A percentile compares a stretch with the other conserved stretches of the same genome.
Evolutionary conservation across 331 rosid species (phyloP).

Genomic region (Malus hybrid): DNA sequence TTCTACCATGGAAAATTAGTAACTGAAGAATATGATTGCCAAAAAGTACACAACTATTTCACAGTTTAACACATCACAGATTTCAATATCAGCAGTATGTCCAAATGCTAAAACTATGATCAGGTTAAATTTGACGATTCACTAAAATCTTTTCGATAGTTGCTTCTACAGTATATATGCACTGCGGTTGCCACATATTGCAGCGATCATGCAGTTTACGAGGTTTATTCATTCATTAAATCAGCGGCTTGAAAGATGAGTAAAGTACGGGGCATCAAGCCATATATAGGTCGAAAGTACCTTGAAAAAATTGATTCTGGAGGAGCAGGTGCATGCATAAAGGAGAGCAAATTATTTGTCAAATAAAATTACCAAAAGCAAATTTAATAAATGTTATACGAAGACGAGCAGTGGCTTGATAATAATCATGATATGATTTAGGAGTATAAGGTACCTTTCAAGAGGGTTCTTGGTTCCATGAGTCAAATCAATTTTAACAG

Average conservation of each 20-base stretch:
- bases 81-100: background rate
- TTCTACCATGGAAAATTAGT: background rate
- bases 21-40: background rate
- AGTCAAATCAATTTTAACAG: conserved; percentile 58
- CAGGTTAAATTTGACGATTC: background rate
- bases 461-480: conserved; percentile 52
- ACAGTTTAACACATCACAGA: no score
- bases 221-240: background rate
- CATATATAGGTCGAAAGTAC: conserved; percentile 22
- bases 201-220: background rate
- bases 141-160: background rate
- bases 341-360: conserved; percentile 16
- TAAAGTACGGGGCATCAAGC: background rate
- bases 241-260: background rate
- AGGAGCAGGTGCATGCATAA: conserved; percentile 31
- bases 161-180: no score
- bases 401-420: conserved; percentile 4
- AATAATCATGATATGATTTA: background rate
- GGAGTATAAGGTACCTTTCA: conserved; percentile 31
- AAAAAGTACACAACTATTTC: no score
- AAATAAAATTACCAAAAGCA: conserved; percentile 1
- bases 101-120: background rate
- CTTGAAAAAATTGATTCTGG: conserved; percentile 59
- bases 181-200: background rate
- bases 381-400: background rate